Percentiles rank a stretch among this genome's conserved stretches.
Evolutionary conservation across 2,329 filamentous ascomycete genomes (phyloP).

Genomic region (Cordyceps farinosa): DNA sequence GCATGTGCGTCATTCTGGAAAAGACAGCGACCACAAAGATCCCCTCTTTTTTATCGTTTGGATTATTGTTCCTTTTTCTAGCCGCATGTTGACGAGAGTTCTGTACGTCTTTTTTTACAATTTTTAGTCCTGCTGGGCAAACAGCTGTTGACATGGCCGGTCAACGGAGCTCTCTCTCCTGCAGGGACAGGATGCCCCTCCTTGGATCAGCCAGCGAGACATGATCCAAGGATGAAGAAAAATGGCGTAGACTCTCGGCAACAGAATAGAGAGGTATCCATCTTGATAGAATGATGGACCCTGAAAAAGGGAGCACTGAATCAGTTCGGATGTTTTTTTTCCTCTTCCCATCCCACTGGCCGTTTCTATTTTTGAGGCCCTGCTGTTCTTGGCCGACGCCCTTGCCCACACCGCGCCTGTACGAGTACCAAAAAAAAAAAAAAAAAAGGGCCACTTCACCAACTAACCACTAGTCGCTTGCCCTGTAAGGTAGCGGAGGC

Average conservation of each 20-base stretch:
- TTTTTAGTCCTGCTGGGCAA: neutral
- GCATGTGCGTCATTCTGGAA: slow-evolving; percentile 1
- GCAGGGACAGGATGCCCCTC: neutral
- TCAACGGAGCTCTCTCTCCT: neutral
- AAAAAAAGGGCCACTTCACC: too few species aligned
- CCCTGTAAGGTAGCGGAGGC: too few species aligned
- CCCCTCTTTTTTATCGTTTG: neutral
- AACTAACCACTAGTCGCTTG: neutral
- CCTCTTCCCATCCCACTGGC: neutral
- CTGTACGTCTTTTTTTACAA: neutral
- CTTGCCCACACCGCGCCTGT: neutral
- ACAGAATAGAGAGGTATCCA: neutral
- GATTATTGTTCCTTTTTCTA: neutral
- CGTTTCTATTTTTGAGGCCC: slow-evolving; percentile 1
- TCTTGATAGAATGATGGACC: neutral
- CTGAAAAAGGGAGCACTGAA: neutral
- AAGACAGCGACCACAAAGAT: neutral
- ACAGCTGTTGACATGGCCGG: neutral
- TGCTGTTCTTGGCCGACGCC: neutral
- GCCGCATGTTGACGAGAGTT: neutral
- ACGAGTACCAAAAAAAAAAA: too few species aligned
- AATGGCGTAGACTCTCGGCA: neutral
- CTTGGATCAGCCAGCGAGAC: neutral
- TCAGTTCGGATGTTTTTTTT: neutral
- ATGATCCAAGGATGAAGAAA: neutral